Conservation (phyloP, 2,329 filamentous ascomycete species). For the Emergomyces africanus region DNA sequence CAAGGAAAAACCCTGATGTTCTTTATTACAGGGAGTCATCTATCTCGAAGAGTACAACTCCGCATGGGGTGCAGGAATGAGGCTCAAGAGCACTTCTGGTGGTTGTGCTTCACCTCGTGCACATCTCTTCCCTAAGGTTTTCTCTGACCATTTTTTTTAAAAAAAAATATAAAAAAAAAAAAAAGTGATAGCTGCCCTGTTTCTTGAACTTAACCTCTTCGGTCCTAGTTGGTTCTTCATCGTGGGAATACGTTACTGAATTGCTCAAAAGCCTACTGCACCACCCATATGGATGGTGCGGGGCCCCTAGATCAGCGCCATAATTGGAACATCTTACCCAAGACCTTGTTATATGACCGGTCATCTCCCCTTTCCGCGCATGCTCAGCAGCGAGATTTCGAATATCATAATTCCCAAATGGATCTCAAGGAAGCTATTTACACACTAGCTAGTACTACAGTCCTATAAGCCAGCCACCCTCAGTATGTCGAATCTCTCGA, state of each 20-base stretch:
- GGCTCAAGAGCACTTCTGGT: background rate
- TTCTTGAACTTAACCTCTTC: background rate
- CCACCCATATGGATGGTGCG: background rate
- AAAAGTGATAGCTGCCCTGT: background rate
- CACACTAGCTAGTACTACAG: slow-evolving; percentile 1
- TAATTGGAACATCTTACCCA: background rate
- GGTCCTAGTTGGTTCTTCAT: background rate
- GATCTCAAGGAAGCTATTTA: slow-evolving; percentile 2
- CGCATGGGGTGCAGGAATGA: background rate
- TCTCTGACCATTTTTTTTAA: background rate
- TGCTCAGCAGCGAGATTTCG: background rate
- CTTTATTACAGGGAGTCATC: background rate
- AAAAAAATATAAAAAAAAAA: too few species aligned
- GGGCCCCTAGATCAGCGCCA: background rate
- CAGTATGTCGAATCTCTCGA: slow-evolving; percentile 4
- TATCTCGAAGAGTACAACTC: background rate
- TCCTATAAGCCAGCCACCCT: background rate
- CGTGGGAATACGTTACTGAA: background rate
- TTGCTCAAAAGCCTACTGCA: background rate
- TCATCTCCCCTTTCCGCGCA: slow-evolving; percentile 1
- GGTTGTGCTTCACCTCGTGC: background rate
- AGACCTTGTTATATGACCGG: background rate
- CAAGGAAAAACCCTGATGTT: background rate
- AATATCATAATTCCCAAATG: background rate
- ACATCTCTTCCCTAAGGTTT: background rate